Evolutionary conservation across 345 rosid species (phyloP).

Genomic region (Dimocarpus longan): DNA sequence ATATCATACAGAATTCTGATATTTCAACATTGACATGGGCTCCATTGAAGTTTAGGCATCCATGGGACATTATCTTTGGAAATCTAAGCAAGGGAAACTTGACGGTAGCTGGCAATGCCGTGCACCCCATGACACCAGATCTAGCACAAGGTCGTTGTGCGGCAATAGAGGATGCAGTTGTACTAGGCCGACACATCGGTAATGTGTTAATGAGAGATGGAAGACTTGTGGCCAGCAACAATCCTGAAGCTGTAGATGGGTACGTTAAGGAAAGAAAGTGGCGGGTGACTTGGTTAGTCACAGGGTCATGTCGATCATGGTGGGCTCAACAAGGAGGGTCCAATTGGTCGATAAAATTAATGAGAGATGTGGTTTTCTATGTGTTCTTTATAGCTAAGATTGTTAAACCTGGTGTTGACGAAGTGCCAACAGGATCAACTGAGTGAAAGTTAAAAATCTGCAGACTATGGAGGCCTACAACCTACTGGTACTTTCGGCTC

Average conservation of each 20-base stretch:
- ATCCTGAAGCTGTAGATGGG: conserved; percentile 15
- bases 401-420: no score
- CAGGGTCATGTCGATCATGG: conserved; percentile 36
- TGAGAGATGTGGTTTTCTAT: conserved; percentile 35
- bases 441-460: no score
- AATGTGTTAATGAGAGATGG: conserved; percentile 5
- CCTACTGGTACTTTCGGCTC: no score
- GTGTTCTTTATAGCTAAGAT: not conserved
- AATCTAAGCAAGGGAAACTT: conserved; percentile 36
- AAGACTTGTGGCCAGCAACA: not conserved
- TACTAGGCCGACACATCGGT: conserved; percentile 39
- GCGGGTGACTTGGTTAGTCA: conserved; percentile 28
- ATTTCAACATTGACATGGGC: conserved; percentile 12
- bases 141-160: conserved; percentile 46
- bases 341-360: conserved; percentile 32
- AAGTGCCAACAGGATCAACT: no score
- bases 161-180: conserved; percentile 23
- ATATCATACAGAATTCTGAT: conserved; percentile 29
- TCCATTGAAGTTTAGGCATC: conserved; percentile 31
- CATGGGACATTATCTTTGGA: conserved; percentile 40
- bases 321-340: conserved; percentile 41
- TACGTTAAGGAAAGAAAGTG: conserved; percentile 40
- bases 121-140: conserved; percentile 56
- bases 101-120: conserved; percentile 49
- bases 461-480: no score